Conservation (phyloP, 2,329 filamentous ascomycete species). For the Cladosporium sp. region DNA sequence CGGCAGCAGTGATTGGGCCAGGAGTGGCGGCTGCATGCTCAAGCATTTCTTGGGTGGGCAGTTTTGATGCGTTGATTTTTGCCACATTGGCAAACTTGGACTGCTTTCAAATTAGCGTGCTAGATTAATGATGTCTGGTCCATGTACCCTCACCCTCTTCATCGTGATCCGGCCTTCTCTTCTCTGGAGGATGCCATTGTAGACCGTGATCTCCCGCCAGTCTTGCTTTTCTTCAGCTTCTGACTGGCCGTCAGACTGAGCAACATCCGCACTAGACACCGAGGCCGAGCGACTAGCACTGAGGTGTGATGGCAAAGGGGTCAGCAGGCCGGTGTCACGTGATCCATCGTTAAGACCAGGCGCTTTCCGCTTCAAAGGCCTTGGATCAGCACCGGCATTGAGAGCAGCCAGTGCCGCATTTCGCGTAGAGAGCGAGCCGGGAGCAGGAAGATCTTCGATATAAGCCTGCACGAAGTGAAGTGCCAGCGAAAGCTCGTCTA, state of each 20-base stretch:
- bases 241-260: not conserved
- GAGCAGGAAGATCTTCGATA: conserved; percentile 25
- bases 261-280: conserved; percentile 3
- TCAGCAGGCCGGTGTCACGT: conserved; percentile 22
- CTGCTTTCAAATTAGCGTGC: conserved; percentile 9
- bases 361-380: conserved; percentile 25
- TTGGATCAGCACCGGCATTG: not conserved
- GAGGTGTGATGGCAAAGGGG: conserved; percentile 12
- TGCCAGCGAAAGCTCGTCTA: conserved; percentile 36
- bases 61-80: conserved; percentile 26
- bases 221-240: conserved; percentile 1
- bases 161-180: conserved; percentile 35
- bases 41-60: conserved; percentile 36
- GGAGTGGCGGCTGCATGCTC: conserved; percentile 25
- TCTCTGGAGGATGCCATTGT: conserved; percentile 38
- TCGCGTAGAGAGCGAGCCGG: not conserved
- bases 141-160: conserved; percentile 26
- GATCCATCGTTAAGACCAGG: conserved; percentile 17
- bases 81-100: conserved; percentile 18
- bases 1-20: conserved; percentile 27
- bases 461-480: conserved; percentile 41
- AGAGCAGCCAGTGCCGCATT: not conserved
- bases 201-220: conserved; percentile 24
- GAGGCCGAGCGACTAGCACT: conserved; percentile 4
- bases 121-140: conserved; percentile 2